phyloP scores from a whole-genome alignment of 208 protist species.

The Novymonas esmeraldas region DNA sequence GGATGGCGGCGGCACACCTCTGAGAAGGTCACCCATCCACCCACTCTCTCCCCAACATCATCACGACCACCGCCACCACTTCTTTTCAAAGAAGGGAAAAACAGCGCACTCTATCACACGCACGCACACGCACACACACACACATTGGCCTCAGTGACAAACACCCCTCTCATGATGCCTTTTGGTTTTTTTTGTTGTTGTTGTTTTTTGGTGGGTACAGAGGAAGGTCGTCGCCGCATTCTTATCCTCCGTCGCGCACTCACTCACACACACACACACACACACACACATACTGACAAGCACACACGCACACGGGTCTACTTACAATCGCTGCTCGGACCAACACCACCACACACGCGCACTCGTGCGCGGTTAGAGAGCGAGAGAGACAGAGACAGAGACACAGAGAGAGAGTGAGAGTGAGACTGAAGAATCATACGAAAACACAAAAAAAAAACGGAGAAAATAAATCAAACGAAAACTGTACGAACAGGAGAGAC shows the following conservation, averaged over 20 bases:
- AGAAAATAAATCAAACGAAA: neutral
- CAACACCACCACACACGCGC: neutral
- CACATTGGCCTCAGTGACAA: neutral
- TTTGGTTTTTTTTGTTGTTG: neutral
- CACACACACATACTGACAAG: neutral
- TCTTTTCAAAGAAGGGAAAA: too few relatives aligned
- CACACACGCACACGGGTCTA: neutral
- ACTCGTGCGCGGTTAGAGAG: too few relatives aligned
- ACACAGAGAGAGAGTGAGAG: too few relatives aligned
- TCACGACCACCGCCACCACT: too few relatives aligned
- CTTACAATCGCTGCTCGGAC: neutral
- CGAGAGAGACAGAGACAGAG: neutral
- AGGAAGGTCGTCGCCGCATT: too few relatives aligned
- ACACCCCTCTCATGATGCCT: neutral
- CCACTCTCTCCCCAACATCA: too few relatives aligned
- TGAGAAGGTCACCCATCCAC: too few relatives aligned
- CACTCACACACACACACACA: neutral
- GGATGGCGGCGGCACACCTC: too few relatives aligned
- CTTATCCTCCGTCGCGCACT: too few relatives aligned
- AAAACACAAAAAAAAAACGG: conserved; percentile 2
- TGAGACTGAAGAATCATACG: too few relatives aligned
- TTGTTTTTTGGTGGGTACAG: neutral
- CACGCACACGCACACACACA: neutral
- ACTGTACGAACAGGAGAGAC: too few relatives aligned
- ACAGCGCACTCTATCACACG: neutral